Percentiles rank a stretch among this genome's conserved stretches.
phyloP scores from a whole-genome alignment of 768 basidiomycete genomes.

The Panaeolus cyanescens region DNA sequence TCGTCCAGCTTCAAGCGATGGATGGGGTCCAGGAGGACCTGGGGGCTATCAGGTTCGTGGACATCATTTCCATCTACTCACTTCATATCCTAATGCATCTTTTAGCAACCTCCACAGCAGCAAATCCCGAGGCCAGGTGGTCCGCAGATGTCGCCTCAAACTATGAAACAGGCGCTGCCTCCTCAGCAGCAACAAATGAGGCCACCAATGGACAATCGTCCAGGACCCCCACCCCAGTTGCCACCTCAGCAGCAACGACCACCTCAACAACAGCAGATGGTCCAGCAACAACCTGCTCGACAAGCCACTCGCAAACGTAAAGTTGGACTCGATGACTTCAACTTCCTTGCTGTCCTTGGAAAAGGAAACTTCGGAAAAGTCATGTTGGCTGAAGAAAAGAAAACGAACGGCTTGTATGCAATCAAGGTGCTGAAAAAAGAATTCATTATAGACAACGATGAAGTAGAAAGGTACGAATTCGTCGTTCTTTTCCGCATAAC shows the following conservation, averaged over 20 bases:
- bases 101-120: conserved; percentile 7
- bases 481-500: not conserved
- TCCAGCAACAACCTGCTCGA: conserved; percentile 41
- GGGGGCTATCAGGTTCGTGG: conserved; percentile 33
- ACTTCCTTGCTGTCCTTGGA: conserved; percentile 96
- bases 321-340: conserved; percentile 97
- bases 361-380: conserved; percentile 99
- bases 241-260: conserved; percentile 31
- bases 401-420: conserved; percentile 84
- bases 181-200: conserved; percentile 27
- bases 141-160: conserved; percentile 21
- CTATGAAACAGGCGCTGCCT: conserved; percentile 29
- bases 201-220: conserved; percentile 26
- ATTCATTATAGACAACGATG: conserved; percentile 99
- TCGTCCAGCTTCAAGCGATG: conserved; percentile 17
- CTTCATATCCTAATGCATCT: conserved; percentile 9
- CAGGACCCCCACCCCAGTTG: conserved; percentile 24
- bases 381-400: conserved; percentile 99
- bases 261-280: conserved; percentile 25
- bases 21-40: conserved; percentile 35
- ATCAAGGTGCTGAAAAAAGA: conserved; percentile 99
- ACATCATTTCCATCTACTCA: not conserved
- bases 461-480: conserved; percentile 85
- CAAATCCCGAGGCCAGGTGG: conserved; percentile 15
- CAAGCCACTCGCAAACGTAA: conserved; percentile 67